phyloP scores from a whole-genome alignment of 495 filamentous ascomycete genomes.

The Astrothelium subdiscretum region DNA sequence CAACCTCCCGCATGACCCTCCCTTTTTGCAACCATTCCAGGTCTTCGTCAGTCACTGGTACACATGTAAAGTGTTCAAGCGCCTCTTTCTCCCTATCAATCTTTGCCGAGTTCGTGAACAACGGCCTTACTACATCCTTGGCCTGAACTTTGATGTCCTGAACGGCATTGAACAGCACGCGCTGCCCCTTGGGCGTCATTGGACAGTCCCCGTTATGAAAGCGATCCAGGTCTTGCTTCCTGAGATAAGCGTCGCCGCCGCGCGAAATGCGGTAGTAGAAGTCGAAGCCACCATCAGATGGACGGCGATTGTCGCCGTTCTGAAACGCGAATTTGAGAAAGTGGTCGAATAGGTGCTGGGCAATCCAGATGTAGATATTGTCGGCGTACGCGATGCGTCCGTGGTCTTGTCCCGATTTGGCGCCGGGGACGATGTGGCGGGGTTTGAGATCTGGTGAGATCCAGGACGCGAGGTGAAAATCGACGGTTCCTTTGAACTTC shows the following conservation, averaged over 20 bases:
- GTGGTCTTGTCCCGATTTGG: conserved; percentile 7
- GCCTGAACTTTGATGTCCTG: neutral
- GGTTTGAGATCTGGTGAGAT: conserved; percentile 8
- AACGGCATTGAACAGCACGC: conserved; percentile 13
- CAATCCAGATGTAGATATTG: conserved; percentile 27
- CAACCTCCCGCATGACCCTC: neutral
- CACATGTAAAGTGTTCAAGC: neutral
- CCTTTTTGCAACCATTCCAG: neutral
- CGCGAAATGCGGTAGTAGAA: conserved; percentile 12
- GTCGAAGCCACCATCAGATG: conserved; percentile 20
- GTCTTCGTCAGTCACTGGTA: neutral
- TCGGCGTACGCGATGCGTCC: conserved; percentile 14
- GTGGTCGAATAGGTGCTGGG: conserved; percentile 7
- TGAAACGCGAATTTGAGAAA: neutral
- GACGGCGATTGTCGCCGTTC: conserved; percentile 11
- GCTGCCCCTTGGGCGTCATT: conserved; percentile 23
- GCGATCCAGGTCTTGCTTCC: conserved; percentile 10
- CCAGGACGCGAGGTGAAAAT: conserved; percentile 6
- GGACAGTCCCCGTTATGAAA: conserved; percentile 22
- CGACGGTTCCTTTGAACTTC: conserved; percentile 34
- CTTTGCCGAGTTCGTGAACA: neutral
- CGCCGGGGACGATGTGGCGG: neutral
- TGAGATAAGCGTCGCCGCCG: conserved; percentile 24
- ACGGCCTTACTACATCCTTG: neutral
- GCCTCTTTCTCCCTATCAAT: neutral